Base-by-base conservation (phyloP, 1,284 basidiomycete genomes). In the Calocybe gambosa region DNA sequence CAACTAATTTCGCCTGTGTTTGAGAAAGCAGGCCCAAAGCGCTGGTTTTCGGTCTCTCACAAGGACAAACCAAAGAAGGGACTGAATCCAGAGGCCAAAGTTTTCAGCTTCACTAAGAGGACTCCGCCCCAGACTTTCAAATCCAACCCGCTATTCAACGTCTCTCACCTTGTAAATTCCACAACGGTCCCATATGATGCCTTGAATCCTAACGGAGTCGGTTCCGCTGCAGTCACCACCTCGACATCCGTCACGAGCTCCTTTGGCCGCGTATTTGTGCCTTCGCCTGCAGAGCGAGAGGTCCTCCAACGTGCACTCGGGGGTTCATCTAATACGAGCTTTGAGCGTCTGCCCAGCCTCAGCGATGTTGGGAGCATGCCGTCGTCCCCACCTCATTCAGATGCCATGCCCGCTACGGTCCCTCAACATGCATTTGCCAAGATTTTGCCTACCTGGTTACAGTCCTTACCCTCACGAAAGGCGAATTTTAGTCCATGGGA, bases 1-100 rank as follows among this genome's bases (percentile, higher is more conserved):
- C 28, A 49, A 6, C 47, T 51, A 38, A 43, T 45, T 38, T 45
- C 49, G 36, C 33, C 50, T 42, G 43, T 43, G n/a, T 25, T 55
- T n/a, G 60, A 61, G 18, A 59, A 58, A 49, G 41, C 50, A 37
- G 51, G 50, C 25, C 62, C 68, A 35, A 66, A 70, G 37, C 74
- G 77, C 39, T 79, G 78, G 78, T 77, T 79, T 59, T 70, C 74
- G 23, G 54, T 63, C 15, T 57, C 55, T 52, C 61, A 53, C 39
- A 69, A 64, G 50, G 73, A 75, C 51, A 78, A 72, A 58, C 62
- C 67, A 39, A 75, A 67, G 61, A 84, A 77, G 58, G 79, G 83
- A 3, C 74, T 91, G 51, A 92, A 92, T 62, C 89, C 89, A 1
- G 85, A 85, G 60, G 89, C 89, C 42, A 89, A 90, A 59, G 88